Evolutionary conservation across 202 grass and related monocot genomes (phyloP).

Genomic region (Zizania palustris): DNA sequence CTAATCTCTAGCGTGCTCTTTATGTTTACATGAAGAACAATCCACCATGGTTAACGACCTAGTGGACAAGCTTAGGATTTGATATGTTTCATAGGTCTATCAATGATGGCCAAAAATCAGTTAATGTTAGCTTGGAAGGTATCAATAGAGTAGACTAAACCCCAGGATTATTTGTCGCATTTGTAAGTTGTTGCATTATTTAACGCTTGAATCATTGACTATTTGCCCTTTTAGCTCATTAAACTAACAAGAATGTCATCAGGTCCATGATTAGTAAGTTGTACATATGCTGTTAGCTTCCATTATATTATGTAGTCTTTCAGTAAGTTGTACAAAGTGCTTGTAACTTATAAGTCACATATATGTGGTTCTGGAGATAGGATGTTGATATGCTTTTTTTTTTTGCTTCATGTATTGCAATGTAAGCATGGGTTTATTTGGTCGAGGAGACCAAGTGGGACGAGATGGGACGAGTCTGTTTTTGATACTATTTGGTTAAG

Average conservation of each 20-base stretch:
- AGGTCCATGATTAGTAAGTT: background rate
- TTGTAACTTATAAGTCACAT: constrained; percentile 22
- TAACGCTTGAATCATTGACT: constrained; percentile 11
- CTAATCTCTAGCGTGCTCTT: constrained; percentile 18
- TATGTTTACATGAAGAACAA: constrained; percentile 38
- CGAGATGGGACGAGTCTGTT: too few species aligned
- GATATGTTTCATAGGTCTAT: constrained; percentile 14
- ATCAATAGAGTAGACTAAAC: constrained; percentile 32
- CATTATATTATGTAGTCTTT: background rate
- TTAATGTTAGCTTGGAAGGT: constrained; percentile 46
- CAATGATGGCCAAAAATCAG: background rate
- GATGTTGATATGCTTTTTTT: constrained; percentile 28
- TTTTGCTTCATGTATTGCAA: constrained; percentile 49
- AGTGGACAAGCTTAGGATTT: constrained; percentile 29
- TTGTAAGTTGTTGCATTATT: constrained; percentile 21
- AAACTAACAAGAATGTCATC: background rate
- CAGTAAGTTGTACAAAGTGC: constrained; percentile 27
- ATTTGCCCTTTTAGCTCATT: background rate
- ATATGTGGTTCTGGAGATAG: constrained; percentile 35
- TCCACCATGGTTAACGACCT: constrained; percentile 19
- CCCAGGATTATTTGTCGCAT: constrained; percentile 7
- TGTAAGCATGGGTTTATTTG: too few species aligned
- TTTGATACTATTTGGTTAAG: too few species aligned
- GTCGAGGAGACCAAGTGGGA: too few species aligned
- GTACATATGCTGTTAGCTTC: background rate